A percentile compares a stretch with the other conserved stretches of the same genome.
phyloP scores from a whole-genome alignment of 768 basidiomycete genomes.

The Kwoniella bestiolae region DNA sequence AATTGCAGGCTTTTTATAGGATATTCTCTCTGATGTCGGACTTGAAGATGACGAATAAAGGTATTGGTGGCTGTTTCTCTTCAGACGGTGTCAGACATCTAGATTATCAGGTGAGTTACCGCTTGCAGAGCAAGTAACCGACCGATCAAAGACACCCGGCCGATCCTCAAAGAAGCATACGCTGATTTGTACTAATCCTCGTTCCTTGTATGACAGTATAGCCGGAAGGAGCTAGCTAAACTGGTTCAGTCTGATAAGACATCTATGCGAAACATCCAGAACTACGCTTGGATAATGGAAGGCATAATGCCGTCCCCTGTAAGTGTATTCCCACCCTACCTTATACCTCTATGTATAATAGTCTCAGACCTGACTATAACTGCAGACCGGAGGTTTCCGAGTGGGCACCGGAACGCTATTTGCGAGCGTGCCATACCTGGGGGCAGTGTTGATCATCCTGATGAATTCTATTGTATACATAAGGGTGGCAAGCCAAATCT shows the following conservation, averaged over 20 bases:
- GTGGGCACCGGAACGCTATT: background rate
- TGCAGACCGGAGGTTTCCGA: background rate
- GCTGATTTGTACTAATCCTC: background rate
- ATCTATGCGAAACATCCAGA: background rate
- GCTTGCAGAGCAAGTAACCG: too few relatives aligned
- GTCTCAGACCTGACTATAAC: background rate
- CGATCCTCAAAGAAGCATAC: background rate
- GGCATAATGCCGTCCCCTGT: slow-evolving; percentile 1
- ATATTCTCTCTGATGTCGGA: slow-evolving; percentile 5
- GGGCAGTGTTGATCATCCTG: background rate
- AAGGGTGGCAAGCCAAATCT: background rate
- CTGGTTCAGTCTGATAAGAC: background rate
- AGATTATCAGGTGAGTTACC: background rate
- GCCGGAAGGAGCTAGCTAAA: background rate
- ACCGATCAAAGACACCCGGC: too few relatives aligned
- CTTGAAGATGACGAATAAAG: background rate
- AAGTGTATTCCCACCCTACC: too few relatives aligned
- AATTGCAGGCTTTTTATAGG: background rate
- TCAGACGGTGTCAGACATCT: background rate
- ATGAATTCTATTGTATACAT: background rate
- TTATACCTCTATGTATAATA: too few relatives aligned
- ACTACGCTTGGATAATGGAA: slow-evolving; percentile 9
- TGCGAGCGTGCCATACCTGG: background rate
- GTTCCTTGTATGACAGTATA: background rate
- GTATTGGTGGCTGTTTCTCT: background rate